Percentiles rank a stretch among this genome's conserved stretches.
These are phyloP conservation scores for Schoenoplectus triqueter DNA, from an alignment of 202 grass and related monocot species.

Conservation along the genomic window DNA sequence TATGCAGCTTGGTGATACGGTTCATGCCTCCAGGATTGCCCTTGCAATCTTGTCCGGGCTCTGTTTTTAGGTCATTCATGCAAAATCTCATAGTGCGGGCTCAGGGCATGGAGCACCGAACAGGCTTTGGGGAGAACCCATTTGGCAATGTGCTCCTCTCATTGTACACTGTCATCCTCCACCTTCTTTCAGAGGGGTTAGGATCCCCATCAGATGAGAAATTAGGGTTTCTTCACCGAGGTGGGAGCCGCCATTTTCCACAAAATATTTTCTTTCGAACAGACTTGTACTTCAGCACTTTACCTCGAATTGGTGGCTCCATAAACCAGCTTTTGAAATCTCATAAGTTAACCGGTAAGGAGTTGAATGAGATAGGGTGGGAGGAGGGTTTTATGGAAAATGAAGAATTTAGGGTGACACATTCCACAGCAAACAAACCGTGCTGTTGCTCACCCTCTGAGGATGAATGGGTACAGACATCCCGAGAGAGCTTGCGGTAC, in stretches of 20 bases:
- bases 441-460: conserved; percentile 74
- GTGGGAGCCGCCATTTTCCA: conserved; percentile 67
- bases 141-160: conserved; percentile 66
- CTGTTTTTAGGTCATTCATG: conserved; percentile 72
- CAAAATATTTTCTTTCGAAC: conserved; percentile 60
- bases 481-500: conserved; percentile 56
- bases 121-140: conserved; percentile 45
- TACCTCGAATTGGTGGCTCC: conserved; percentile 70
- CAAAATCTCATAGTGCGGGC: conserved; percentile 63
- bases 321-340: conserved; percentile 60
- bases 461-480: conserved; percentile 49
- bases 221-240: conserved; percentile 77
- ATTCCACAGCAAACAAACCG: conserved; percentile 62
- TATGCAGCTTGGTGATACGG: conserved; percentile 74
- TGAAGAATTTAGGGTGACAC: conserved; percentile 65
- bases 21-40: conserved; percentile 59
- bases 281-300: conserved; percentile 55
- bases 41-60: conserved; percentile 55
- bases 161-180: conserved; percentile 74
- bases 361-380: conserved; percentile 66
- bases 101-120: conserved; percentile 65
- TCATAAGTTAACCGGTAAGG: conserved; percentile 47
- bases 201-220: conserved; percentile 58
- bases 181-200: conserved; percentile 81
- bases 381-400: conserved; percentile 70